A percentile compares a stretch with the other conserved stretches of the same genome.
These are phyloP conservation scores for Acer campestre DNA, from an alignment of 345 rosid genomes.

Conservation along the genomic window DNA sequence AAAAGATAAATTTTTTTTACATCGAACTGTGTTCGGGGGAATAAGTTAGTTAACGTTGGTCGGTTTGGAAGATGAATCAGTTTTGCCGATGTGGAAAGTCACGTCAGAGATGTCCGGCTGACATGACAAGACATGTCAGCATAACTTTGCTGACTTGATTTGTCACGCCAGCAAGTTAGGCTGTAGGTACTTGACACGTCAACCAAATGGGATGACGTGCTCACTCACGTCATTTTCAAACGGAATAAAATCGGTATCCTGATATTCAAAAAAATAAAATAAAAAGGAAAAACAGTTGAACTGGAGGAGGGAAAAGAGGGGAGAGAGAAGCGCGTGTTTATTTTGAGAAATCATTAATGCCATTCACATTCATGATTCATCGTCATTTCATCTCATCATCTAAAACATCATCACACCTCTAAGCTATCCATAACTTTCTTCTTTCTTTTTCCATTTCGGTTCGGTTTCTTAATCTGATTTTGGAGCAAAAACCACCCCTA, in stretches of 20 bases:
- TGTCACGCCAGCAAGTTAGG: too few relatives aligned
- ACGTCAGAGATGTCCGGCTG: too few relatives aligned
- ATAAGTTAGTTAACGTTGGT: too few relatives aligned
- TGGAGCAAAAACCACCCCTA: background rate
- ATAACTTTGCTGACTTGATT: too few relatives aligned
- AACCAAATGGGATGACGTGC: too few relatives aligned
- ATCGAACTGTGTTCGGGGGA: too few relatives aligned
- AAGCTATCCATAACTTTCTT: background rate
- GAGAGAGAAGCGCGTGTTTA: slow-evolving; percentile 4
- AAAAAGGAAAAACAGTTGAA: background rate
- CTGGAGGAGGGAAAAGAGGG: slow-evolving; percentile 13
- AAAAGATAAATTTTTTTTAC: too few relatives aligned
- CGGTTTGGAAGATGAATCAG: too few relatives aligned
- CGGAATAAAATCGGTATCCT: background rate
- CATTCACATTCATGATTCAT: background rate
- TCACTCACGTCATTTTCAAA: too few relatives aligned
- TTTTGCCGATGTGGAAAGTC: too few relatives aligned
- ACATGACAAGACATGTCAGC: too few relatives aligned
- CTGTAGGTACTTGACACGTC: too few relatives aligned
- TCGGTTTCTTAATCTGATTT: background rate
- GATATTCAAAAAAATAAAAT: background rate
- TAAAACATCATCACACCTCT: background rate
- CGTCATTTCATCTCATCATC: background rate
- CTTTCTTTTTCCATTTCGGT: background rate
- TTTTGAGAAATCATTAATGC: slow-evolving; percentile 11